These are phyloP conservation scores for Papiliotrema flavescens DNA, from an alignment of 1,284 basidiomycete genomes.

Conservation along the genomic window DNA sequence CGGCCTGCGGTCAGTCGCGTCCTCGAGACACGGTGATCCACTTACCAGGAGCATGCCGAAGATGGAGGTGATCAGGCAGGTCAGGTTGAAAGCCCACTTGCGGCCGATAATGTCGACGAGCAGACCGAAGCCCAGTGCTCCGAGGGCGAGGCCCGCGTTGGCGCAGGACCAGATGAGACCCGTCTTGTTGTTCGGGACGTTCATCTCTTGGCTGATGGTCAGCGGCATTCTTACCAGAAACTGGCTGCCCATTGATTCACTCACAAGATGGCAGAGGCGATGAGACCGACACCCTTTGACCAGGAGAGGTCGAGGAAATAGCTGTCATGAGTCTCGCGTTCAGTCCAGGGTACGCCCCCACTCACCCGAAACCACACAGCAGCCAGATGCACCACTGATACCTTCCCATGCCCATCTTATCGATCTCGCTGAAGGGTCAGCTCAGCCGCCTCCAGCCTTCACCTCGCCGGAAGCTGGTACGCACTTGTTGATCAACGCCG, in stretches of 20 bases:
- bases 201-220: conserved; percentile 32
- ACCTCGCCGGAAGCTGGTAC: conserved; percentile 6
- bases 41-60: conserved; percentile 55
- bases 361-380: conserved; percentile 20
- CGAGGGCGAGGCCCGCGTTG: conserved; percentile 51
- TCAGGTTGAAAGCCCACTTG: conserved; percentile 70
- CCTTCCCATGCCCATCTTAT: conserved; percentile 26
- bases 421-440: conserved; percentile 20
- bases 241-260: too few relatives aligned
- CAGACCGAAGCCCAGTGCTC: conserved; percentile 29
- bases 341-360: not conserved
- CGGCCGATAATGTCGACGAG: conserved; percentile 38
- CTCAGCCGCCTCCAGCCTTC: not conserved
- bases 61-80: conserved; percentile 64
- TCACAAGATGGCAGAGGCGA: conserved; percentile 25
- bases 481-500: conserved; percentile 38
- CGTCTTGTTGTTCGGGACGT: conserved; percentile 35
- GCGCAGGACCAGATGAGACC: conserved; percentile 60
- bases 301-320: conserved; percentile 37
- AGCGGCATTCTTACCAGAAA: too few relatives aligned
- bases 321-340: conserved; percentile 7
- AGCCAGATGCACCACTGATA: conserved; percentile 33
- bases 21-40: too few relatives aligned
- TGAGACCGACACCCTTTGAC: conserved; percentile 28
- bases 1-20: conserved; percentile 22